Evolutionary conservation across 2,329 filamentous ascomycete species (phyloP), one percentile per base, ranked within the genome.

Genomic region (Aureobasidium sp.): DNA sequence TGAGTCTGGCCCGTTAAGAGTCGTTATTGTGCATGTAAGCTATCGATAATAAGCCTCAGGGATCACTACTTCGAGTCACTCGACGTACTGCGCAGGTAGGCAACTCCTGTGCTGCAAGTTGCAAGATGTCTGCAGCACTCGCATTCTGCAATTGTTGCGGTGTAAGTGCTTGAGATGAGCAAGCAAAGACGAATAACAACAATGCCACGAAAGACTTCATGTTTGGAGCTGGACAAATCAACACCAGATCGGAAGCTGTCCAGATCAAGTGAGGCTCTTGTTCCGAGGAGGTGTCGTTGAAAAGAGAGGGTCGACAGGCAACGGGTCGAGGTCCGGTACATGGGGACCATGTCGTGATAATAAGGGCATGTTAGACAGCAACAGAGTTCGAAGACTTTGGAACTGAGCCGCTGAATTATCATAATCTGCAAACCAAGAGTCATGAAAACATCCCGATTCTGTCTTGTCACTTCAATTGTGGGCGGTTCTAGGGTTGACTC

Each of bases 21-120:
- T 59, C 6, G 55, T 59, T 29, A 59, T 48, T n/a, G 55, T 59
- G 55, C 55, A 59, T 48, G 30, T 36, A 5, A 59, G 39, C 55
- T 59, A 29, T 48, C 39, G 16, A 41, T 13, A 7, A 30, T 59
- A 25, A 59, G 55, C 25, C 8, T 48, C 8, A 21, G 8, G 7
- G 10, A 39, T 11, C 29, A 30, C 5, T 39, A 21, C 21, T 9
- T 15, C 8, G 8, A 21, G 9, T 15, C 3, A 13, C 1, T 39
- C 10, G 39, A 59, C 32, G 21, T 59, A 59, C 55, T 15, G 55
- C 55, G 34, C 55, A 59, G 15, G 55, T 30, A 27, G 55, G 55
- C 16, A 59, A 15, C 10, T 59, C 34, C 6, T 47, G 15, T 13
- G 45, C 42, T 48, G 55, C 55, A 39, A 59, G 42, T 30, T 32